Base-by-base conservation (phyloP, 2,329 filamentous ascomycete genomes). In the Apiospora saccharicola region DNA sequence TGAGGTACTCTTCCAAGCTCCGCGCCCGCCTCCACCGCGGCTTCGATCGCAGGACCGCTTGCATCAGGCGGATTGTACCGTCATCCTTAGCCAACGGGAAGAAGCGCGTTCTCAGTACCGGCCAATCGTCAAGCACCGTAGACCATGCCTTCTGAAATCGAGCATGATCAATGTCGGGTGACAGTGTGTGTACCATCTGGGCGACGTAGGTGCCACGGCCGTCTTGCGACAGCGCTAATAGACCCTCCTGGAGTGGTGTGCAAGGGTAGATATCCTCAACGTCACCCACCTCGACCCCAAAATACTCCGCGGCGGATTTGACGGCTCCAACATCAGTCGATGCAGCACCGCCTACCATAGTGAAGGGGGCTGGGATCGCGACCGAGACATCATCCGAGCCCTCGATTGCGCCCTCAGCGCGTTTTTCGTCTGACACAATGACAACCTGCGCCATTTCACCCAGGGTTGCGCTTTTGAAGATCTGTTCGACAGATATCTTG, bases 221-320 rank as follows among this genome's bases (percentile, higher is more conserved):
- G 5, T 78, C 80, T 19, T 73, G 24, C 8, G 79, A 75, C 2
- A 81, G 67, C 1, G 78, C 76, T 47, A 82, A 71, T 8, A 82
- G 74, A 3, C 79, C 78, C 71, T 78, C 77, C 51, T 81, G 80
- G 2, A 80, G 71, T 4, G 77, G 71, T 5, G 79, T 76, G 73
- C 77, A 79, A 4, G 79, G 80, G 44, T 78, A 81, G 0, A 79
- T 71, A 69, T 81, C 79, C 30, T 78, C 75, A 26, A 74, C 64
- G 1, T 72, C 68, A 26, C n/a, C 26, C 37, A 16, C 69, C 14
- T 71, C 68, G 26, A 72, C 47, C 6, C 68, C 71, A 1, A 72
- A 51, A 34, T 72, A 49, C 16, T 71, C 71, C 1, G 71, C 71
- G 4, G 68, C 69, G 49, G 71, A 70, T 16, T 14, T 16, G 14